phyloP scores from a whole-genome alignment of 768 basidiomycete species.

The Chalciporus chontae region DNA sequence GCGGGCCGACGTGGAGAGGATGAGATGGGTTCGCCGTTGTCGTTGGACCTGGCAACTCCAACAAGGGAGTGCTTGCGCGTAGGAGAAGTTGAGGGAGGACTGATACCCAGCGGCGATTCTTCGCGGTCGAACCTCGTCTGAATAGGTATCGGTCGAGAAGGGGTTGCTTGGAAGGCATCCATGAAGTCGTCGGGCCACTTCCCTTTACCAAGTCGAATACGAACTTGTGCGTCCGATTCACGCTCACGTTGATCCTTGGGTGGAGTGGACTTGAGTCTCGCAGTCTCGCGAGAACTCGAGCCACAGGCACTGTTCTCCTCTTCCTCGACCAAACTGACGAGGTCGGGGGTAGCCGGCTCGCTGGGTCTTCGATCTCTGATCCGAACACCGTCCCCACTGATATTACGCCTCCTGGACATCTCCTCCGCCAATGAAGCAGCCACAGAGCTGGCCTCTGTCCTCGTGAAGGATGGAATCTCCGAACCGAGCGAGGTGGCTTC shows the following conservation, averaged over 20 bases:
- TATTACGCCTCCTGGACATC: constrained; percentile 35
- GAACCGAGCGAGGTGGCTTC: constrained; percentile 64
- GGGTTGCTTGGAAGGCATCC: constrained; percentile 45
- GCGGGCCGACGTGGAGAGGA: constrained; percentile 47
- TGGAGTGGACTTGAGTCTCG: constrained; percentile 16
- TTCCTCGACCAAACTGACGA: constrained; percentile 70
- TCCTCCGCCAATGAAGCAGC: constrained; percentile 48
- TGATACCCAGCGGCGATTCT: constrained; percentile 19
- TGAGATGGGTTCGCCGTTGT: constrained; percentile 42
- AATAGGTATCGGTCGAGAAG: constrained; percentile 31
- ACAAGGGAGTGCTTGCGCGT: constrained; percentile 58
- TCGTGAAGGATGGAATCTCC: constrained; percentile 62
- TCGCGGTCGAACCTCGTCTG: constrained; percentile 17
- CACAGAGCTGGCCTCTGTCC: constrained; percentile 59
- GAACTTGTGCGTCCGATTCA: constrained; percentile 29
- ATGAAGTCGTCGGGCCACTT: constrained; percentile 85
- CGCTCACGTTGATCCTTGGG: constrained; percentile 20
- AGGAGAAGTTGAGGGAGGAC: constrained; percentile 42
- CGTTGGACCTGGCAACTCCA: constrained; percentile 41
- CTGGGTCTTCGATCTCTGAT: constrained; percentile 60
- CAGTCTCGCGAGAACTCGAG: constrained; percentile 40
- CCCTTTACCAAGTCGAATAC: constrained; percentile 66
- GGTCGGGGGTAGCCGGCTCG: constrained; percentile 57
- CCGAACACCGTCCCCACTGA: constrained; percentile 25
- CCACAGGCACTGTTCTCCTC: constrained; percentile 51